Evolutionary conservation across 768 basidiomycete species (phyloP).

Genomic region (Rhodocollybia butyracea): DNA sequence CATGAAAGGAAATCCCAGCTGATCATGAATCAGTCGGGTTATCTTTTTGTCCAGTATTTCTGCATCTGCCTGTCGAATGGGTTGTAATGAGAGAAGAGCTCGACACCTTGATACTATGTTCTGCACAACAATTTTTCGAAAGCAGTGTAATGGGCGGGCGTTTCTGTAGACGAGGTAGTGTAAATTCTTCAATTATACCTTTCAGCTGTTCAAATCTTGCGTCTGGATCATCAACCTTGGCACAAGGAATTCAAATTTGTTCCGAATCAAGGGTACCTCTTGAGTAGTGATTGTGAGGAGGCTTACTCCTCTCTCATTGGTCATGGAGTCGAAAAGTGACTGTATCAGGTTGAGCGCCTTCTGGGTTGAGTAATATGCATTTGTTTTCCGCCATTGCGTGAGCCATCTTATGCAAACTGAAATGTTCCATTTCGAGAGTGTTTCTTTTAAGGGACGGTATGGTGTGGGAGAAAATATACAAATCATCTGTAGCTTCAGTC

Average conservation of each 20-base stretch:
- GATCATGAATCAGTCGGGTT: neutral
- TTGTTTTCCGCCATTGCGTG: neutral
- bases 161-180: neutral
- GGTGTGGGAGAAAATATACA: neutral
- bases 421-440: constrained; percentile 3
- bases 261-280: neutral
- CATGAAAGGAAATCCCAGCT: constrained; percentile 5
- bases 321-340: neutral
- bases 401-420: constrained; percentile 12
- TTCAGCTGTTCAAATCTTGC: neutral
- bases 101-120: constrained; percentile 2
- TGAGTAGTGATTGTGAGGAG: neutral
- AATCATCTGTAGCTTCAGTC: neutral
- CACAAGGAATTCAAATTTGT: neutral
- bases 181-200: constrained; percentile 5
- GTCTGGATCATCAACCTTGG: constrained; percentile 4
- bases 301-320: neutral
- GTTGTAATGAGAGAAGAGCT: constrained; percentile 7
- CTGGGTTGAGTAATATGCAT: neutral
- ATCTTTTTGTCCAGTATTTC: constrained; percentile 6
- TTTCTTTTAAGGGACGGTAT: neutral
- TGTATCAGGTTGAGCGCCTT: neutral
- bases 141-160: constrained; percentile 5
- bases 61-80: constrained; percentile 8
- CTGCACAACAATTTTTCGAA: constrained; percentile 4